Percentiles rank a stretch among this genome's conserved stretches.
Conservation (phyloP, 192 early-diverging fungal species). For the Mortierella antarctica region DNA sequence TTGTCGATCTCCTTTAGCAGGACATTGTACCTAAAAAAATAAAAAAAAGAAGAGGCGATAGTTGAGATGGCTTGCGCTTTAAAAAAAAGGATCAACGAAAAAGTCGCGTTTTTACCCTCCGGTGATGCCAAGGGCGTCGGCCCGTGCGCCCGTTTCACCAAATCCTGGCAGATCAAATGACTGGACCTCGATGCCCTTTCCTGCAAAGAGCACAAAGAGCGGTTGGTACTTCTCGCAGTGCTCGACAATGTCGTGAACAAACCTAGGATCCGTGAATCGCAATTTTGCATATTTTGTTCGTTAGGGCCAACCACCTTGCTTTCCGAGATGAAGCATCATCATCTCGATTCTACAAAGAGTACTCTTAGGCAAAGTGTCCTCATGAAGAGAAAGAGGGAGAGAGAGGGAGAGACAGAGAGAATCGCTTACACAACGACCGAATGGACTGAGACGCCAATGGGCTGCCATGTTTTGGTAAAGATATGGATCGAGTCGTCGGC, state of each 20-base stretch:
- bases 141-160: constrained; percentile 40
- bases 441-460: constrained; percentile 1
- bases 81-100: background rate
- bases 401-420: background rate
- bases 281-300: too few relatives aligned
- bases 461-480: constrained; percentile 46
- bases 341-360: too few relatives aligned
- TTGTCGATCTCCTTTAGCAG: constrained; percentile 42
- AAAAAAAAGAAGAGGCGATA: background rate
- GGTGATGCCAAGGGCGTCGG: constrained; percentile 15
- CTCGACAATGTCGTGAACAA: constrained; percentile 41
- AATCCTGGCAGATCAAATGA: constrained; percentile 45
- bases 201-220: constrained; percentile 25
- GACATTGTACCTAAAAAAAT: constrained; percentile 16
- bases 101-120: constrained; percentile 24
- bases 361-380: too few relatives aligned
- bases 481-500: constrained; percentile 20
- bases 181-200: constrained; percentile 45
- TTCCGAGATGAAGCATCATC: too few relatives aligned
- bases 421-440: constrained; percentile 32
- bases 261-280: constrained; percentile 1
- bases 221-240: constrained; percentile 45
- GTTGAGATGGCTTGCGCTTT: background rate
- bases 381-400: background rate
- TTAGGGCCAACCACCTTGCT: too few relatives aligned